Evolutionary conservation across 1,284 basidiomycete genomes (phyloP).

Genomic region (Microbotryomycetes sp.): DNA sequence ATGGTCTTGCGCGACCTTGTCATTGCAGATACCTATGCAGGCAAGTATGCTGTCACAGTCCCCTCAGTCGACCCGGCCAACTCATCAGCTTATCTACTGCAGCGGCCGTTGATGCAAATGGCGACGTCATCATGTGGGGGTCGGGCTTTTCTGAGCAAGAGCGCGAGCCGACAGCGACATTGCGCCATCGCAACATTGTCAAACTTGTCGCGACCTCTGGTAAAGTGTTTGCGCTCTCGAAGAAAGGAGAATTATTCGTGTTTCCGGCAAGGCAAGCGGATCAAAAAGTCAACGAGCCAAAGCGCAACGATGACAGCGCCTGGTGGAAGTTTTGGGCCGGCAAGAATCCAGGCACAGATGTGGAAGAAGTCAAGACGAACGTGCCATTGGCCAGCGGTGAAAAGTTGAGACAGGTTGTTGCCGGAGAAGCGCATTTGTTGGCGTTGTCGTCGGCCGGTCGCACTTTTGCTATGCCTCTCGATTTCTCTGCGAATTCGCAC

Average conservation of each 20-base stretch:
- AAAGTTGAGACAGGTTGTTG: slow-evolving; percentile 45
- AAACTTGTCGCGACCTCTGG: slow-evolving; percentile 50
- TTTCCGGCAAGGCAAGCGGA: slow-evolving; percentile 37
- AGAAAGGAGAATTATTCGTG: slow-evolving; percentile 29
- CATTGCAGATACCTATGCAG: slow-evolving; percentile 60
- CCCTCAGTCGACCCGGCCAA: too few relatives aligned
- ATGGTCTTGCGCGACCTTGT: slow-evolving; percentile 64
- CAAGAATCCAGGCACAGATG: slow-evolving; percentile 41
- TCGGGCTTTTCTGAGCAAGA: slow-evolving; percentile 51
- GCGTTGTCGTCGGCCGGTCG: slow-evolving; percentile 75
- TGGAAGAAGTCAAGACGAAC: slow-evolving; percentile 44
- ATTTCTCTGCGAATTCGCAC: slow-evolving; percentile 67
- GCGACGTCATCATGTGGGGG: slow-evolving; percentile 87
- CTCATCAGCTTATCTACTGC: slow-evolving; percentile 28
- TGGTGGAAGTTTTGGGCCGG: slow-evolving; percentile 37
- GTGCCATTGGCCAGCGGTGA: slow-evolving; percentile 52
- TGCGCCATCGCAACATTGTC: slow-evolving; percentile 70
- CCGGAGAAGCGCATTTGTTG: slow-evolving; percentile 73
- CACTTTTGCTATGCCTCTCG: slow-evolving; percentile 70
- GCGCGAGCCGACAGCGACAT: slow-evolving; percentile 42
- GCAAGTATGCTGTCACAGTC: background rate
- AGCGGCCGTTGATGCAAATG: slow-evolving; percentile 73
- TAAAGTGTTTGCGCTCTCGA: slow-evolving; percentile 60
- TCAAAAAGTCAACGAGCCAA: slow-evolving; percentile 37
- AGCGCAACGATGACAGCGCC: slow-evolving; percentile 26